Conservation (phyloP, 805 yeast genomes). For the Blastobotrys peoriensis region DNA sequence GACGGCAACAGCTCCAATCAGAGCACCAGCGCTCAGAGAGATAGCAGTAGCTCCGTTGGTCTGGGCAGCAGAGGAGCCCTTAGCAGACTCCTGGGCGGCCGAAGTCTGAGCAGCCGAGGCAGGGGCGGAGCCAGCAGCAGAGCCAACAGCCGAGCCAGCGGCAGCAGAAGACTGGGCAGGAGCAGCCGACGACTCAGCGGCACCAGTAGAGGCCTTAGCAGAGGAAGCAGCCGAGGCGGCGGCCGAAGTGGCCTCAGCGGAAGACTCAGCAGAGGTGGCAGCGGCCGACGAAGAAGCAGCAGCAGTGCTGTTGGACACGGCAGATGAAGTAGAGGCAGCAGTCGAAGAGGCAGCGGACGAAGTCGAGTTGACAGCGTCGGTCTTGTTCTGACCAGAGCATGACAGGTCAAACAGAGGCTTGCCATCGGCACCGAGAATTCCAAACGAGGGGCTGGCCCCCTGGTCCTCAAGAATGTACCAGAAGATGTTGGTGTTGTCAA, state of each 20-base stretch:
- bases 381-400: slow-evolving; percentile 6
- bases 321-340: slow-evolving; percentile 8
- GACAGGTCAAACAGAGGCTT: slow-evolving; percentile 16
- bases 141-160: background rate
- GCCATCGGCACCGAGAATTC: slow-evolving; percentile 14
- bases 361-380: slow-evolving; percentile 4
- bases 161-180: slow-evolving; percentile 1
- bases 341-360: slow-evolving; percentile 7
- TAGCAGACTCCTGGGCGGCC: background rate
- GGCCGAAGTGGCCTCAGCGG: slow-evolving; percentile 13
- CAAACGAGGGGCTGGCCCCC: slow-evolving; percentile 18
- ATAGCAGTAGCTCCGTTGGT: slow-evolving; percentile 9
- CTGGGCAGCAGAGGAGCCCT: slow-evolving; percentile 3
- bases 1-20: background rate
- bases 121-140: background rate
- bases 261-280: slow-evolving; percentile 12
- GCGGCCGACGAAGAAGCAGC: slow-evolving; percentile 4
- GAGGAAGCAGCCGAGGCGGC: slow-evolving; percentile 14
- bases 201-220: slow-evolving; percentile 20
- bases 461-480: slow-evolving; percentile 22
- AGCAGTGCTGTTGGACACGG: slow-evolving; percentile 4
- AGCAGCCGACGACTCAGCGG: slow-evolving; percentile 5
- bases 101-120: background rate
- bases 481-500: slow-evolving; percentile 17
- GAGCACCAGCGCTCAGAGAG: background rate